Percentiles rank a stretch among this genome's conserved stretches.
Conservation (phyloP, 495 filamentous ascomycete genomes). For the Neurospora tetraspora region DNA sequence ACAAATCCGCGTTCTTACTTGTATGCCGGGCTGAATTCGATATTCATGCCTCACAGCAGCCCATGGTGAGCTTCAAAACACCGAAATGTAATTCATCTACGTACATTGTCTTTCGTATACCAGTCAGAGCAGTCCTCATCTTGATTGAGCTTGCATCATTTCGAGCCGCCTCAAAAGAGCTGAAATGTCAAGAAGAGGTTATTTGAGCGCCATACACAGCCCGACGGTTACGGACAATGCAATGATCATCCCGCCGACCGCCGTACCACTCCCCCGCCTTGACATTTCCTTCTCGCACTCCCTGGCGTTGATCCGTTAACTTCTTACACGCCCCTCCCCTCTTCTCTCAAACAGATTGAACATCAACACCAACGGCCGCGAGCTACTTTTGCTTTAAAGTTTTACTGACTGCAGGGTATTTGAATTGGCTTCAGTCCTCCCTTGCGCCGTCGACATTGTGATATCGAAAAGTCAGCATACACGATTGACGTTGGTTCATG, state of each 20-base stretch:
- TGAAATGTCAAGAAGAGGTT: not conserved
- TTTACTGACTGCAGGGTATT: not conserved
- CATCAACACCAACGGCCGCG: not conserved
- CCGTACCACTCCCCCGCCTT: too few relatives aligned
- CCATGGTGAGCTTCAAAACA: not conserved
- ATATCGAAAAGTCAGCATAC: not conserved
- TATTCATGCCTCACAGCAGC: not conserved
- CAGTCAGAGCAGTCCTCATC: not conserved
- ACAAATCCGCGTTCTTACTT: not conserved
- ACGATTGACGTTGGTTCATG: not conserved
- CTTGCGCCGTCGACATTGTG: not conserved
- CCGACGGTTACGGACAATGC: not conserved
- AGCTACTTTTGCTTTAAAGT: not conserved
- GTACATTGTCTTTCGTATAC: not conserved
- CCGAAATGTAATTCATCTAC: not conserved
- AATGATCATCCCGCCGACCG: too few relatives aligned
- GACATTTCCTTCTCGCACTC: not conserved
- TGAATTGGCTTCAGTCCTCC: not conserved
- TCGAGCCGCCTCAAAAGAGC: not conserved
- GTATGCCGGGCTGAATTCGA: not conserved
- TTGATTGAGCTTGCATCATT: not conserved
- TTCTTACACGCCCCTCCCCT: not conserved
- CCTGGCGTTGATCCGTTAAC: not conserved
- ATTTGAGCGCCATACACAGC: not conserved
- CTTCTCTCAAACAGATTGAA: not conserved